Percentiles rank a stretch among this genome's conserved stretches.
Evolutionary conservation across 129 eudicot genomes (phyloP).

Genomic region (Smallanthus sonchifolius): DNA sequence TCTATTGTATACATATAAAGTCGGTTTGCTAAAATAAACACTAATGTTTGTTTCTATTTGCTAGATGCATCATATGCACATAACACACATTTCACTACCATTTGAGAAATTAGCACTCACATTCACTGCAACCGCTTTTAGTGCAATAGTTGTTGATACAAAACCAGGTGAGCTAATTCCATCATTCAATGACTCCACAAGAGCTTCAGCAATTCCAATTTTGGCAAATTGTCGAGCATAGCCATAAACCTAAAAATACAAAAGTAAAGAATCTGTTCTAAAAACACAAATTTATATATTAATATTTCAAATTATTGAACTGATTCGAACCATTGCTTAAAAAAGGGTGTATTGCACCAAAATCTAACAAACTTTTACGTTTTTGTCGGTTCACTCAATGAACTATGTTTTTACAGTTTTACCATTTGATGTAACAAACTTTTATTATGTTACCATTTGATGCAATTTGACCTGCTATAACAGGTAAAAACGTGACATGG

Average conservation of each 20-base stretch:
- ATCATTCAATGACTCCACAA: conserved; percentile 63
- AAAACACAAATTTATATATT: neutral
- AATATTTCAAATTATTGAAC: neutral
- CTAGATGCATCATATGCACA: neutral
- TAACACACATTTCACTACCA: neutral
- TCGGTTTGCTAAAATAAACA: neutral
- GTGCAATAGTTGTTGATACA: conserved; percentile 77
- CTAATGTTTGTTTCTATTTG: neutral
- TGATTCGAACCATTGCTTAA: neutral
- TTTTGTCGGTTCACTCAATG: neutral
- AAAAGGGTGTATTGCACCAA: neutral
- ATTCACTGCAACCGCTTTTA: conserved; percentile 92
- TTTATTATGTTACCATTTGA: neutral
- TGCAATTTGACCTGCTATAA: neutral
- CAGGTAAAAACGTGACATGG: neutral
- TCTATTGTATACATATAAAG: neutral
- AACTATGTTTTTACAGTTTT: no score
- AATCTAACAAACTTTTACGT: neutral
- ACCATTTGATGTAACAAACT: no score
- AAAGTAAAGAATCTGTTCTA: neutral
- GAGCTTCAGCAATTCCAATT: conserved; percentile 76
- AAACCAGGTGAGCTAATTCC: conserved; percentile 63
- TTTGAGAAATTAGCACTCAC: conserved; percentile 40
- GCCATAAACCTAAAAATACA: conserved; percentile 68
- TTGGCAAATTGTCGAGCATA: conserved; percentile 92